These are phyloP conservation scores for Trypanosoma melophagium DNA, from an alignment of 208 protist species.

Conservation along the genomic window DNA sequence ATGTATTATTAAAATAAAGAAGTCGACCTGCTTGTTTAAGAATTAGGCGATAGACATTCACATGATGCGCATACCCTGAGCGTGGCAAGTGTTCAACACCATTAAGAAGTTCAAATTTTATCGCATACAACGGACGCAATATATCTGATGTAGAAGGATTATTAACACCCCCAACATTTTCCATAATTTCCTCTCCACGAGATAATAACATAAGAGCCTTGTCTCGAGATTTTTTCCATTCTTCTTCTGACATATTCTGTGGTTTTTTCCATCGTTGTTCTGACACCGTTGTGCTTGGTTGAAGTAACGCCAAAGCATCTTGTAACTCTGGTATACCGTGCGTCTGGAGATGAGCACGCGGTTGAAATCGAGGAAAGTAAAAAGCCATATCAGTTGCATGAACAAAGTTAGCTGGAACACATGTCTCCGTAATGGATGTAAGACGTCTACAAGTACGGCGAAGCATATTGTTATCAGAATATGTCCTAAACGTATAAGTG, in stretches of 20 bases:
- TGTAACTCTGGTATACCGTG: conserved; percentile 70
- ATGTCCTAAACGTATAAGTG: no score
- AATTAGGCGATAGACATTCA: conserved; percentile 63
- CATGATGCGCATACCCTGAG: conserved; percentile 38
- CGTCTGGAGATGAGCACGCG: conserved; percentile 47
- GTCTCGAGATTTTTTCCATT: conserved; percentile 43
- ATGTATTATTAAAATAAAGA: conserved; percentile 70
- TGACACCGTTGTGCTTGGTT: conserved; percentile 16
- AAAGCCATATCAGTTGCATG: conserved; percentile 78
- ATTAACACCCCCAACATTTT: conserved; percentile 47
- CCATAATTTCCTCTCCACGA: conserved; percentile 78
- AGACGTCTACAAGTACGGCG: conserved; percentile 29
- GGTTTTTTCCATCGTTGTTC: conserved; percentile 34
- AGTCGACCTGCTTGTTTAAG: conserved; percentile 60
- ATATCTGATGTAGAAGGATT: conserved; percentile 39
- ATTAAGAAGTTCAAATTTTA: conserved; percentile 78
- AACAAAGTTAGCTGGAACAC: conserved; percentile 56
- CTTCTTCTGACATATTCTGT: conserved; percentile 2
- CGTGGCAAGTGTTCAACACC: conserved; percentile 72
- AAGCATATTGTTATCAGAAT: conserved; percentile 38
- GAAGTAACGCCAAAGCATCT: conserved; percentile 64
- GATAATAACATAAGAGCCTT: conserved; percentile 58
- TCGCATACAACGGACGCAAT: conserved; percentile 62
- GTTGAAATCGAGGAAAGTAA: conserved; percentile 84
- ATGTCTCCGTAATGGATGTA: conserved; percentile 44